phyloP scores from a whole-genome alignment of 163 green algal genomes.

The Chloromonas sp. region DNA sequence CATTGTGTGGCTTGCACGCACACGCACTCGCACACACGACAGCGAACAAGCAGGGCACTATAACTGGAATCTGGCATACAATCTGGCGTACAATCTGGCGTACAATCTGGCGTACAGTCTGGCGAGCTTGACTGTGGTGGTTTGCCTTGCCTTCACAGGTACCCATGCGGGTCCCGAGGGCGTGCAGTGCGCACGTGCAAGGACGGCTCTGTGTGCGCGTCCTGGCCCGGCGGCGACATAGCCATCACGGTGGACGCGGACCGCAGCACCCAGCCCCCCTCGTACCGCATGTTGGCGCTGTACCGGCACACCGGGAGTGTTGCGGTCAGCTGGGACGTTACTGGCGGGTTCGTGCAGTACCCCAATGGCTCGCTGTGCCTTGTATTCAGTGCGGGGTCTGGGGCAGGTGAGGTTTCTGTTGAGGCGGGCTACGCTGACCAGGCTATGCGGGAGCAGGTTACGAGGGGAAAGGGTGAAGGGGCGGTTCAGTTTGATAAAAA shows the following conservation, averaged over 20 bases:
- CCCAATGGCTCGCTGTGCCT: conserved; percentile 17
- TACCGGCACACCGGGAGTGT: conserved; percentile 13
- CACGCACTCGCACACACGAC: background rate
- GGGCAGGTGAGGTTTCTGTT: conserved; percentile 4
- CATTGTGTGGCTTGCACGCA: background rate
- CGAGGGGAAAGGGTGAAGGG: background rate
- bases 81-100: too few species aligned
- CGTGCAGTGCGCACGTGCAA: conserved; percentile 10
- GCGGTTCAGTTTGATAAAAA: background rate
- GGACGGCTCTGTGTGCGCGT: conserved; percentile 16
- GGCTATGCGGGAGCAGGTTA: too few species aligned
- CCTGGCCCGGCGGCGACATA: conserved; percentile 23
- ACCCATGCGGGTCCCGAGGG: conserved; percentile 8
- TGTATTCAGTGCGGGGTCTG: conserved; percentile 11
- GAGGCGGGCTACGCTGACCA: too few species aligned
- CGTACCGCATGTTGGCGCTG: conserved; percentile 2
- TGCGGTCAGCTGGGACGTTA: conserved; percentile 19
- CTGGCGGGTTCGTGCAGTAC: conserved; percentile 33
- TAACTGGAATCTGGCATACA: too few species aligned
- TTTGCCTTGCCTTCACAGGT: background rate
- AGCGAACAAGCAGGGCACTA: background rate
- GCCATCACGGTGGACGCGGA: conserved; percentile 19
- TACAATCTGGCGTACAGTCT: too few species aligned
- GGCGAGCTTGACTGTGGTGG: too few species aligned
- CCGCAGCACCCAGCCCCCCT: background rate